These are phyloP conservation scores for Phytophthora nicotianae DNA, from an alignment of 352 stramenopile species.

Conservation along the genomic window DNA sequence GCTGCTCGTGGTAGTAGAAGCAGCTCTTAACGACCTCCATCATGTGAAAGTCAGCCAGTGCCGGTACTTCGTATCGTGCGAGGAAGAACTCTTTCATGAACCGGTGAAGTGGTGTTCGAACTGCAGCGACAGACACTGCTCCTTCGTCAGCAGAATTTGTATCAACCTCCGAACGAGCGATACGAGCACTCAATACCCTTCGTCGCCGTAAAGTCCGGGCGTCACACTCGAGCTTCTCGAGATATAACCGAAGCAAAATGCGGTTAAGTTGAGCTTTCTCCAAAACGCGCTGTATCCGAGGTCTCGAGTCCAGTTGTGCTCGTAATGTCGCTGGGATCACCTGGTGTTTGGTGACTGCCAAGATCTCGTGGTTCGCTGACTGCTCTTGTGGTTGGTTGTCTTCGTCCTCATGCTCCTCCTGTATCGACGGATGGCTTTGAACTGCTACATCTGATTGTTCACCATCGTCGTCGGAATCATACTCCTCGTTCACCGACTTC, in stretches of 20 bases:
- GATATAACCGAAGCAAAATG: constrained; percentile 46
- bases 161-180: background rate
- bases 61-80: constrained; percentile 53
- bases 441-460: background rate
- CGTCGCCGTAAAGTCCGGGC: constrained; percentile 25
- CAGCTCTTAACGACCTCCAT: constrained; percentile 73
- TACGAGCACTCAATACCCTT: constrained; percentile 18
- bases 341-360: constrained; percentile 45
- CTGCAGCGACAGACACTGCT: constrained; percentile 3
- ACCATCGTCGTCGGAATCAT: constrained; percentile 18
- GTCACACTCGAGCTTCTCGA: constrained; percentile 69
- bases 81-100: constrained; percentile 72
- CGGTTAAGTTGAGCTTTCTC: constrained; percentile 50
- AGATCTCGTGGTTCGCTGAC: constrained; percentile 10
- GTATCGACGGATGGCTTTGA: background rate
- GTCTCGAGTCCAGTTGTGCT: constrained; percentile 51
- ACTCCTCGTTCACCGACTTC: constrained; percentile 23
- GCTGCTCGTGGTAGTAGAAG: constrained; percentile 58
- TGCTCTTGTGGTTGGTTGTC: constrained; percentile 7
- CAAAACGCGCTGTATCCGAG: constrained; percentile 59
- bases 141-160: background rate
- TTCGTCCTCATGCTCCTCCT: constrained; percentile 8
- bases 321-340: constrained; percentile 57
- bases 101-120: constrained; percentile 39
- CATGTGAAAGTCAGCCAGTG: constrained; percentile 70